Percentiles rank a stretch among this genome's conserved stretches.
phyloP scores from a whole-genome alignment of 192 early-diverging fungal genomes.

The Coemansia sp. region DNA sequence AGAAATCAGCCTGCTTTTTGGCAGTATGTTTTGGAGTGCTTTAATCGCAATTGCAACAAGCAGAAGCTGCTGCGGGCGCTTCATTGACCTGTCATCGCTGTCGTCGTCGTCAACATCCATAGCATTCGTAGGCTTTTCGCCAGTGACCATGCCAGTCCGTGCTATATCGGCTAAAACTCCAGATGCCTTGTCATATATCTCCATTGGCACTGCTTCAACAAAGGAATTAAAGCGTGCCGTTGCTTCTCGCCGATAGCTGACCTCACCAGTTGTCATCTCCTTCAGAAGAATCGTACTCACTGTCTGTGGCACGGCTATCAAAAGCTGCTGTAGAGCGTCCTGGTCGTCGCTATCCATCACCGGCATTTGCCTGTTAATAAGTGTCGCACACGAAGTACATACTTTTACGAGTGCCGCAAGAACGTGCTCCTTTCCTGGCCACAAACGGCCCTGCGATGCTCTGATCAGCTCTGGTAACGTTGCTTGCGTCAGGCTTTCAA shows the following conservation, averaged over 20 bases:
- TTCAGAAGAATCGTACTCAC: constrained; percentile 31
- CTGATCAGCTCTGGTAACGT: constrained; percentile 23
- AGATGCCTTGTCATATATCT: constrained; percentile 19
- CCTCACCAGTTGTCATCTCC: constrained; percentile 25
- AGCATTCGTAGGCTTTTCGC: not conserved
- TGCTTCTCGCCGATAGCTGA: constrained; percentile 26
- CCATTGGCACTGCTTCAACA: constrained; percentile 12
- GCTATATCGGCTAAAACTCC: constrained; percentile 17
- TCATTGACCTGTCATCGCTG: constrained; percentile 21
- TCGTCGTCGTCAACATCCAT: constrained; percentile 22
- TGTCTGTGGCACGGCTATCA: not conserved
- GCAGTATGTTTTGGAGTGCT: constrained; percentile 24
- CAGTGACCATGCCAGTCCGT: not conserved
- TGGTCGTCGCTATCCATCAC: not conserved
- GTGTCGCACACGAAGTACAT: constrained; percentile 11
- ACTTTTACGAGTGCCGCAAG: constrained; percentile 35
- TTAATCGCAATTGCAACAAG: constrained; percentile 35
- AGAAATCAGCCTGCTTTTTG: constrained; percentile 13
- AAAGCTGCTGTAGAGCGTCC: not conserved
- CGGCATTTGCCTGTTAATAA: not conserved
- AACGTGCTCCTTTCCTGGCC: constrained; percentile 48
- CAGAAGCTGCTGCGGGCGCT: constrained; percentile 38
- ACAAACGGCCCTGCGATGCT: constrained; percentile 33
- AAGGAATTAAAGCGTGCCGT: constrained; percentile 25
- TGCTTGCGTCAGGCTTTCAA: constrained; percentile 10